Percentiles rank a stretch among this genome's conserved stretches.
Conservation (phyloP, 2,329 filamentous ascomycete species). For the Keithomyces neogunnii region DNA sequence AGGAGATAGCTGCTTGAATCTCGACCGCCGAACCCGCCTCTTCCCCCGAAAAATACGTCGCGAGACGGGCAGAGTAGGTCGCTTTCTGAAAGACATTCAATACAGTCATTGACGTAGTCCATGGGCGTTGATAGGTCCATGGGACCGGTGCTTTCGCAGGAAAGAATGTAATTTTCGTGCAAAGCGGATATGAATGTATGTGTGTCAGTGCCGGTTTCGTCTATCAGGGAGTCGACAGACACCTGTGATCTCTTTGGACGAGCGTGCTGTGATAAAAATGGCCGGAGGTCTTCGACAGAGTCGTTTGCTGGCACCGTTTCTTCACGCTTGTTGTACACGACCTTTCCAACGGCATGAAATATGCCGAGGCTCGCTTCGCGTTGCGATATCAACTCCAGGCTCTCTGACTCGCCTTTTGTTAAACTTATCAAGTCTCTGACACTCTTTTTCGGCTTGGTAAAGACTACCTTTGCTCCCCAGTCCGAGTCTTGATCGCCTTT, state of each 20-base stretch:
- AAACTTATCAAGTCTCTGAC: constrained; percentile 48
- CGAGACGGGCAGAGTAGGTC: constrained; percentile 75
- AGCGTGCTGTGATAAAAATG: constrained; percentile 47
- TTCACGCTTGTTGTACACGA: constrained; percentile 90
- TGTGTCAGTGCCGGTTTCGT: constrained; percentile 88
- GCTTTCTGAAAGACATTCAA: constrained; percentile 78
- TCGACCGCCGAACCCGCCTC: constrained; percentile 41
- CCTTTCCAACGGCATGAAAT: constrained; percentile 92
- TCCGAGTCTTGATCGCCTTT: constrained; percentile 66
- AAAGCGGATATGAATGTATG: constrained; percentile 83
- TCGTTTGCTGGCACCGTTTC: constrained; percentile 36
- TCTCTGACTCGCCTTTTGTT: constrained; percentile 72
- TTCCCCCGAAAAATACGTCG: constrained; percentile 57
- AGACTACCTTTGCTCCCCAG: constrained; percentile 67
- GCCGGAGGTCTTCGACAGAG: constrained; percentile 46
- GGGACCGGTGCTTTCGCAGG: constrained; percentile 55
- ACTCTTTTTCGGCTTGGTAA: constrained; percentile 58
- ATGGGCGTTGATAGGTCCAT: constrained; percentile 52
- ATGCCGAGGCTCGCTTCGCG: constrained; percentile 86
- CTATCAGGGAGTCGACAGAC: constrained; percentile 67
- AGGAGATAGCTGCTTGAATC: constrained; percentile 63
- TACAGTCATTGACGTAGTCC: constrained; percentile 75
- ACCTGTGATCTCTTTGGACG: constrained; percentile 58
- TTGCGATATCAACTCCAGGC: constrained; percentile 71
- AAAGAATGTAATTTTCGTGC: constrained; percentile 88